A percentile compares a stretch with the other conserved stretches of the same genome.
phyloP scores from a whole-genome alignment of 768 basidiomycete genomes.

The Chiua virens region DNA sequence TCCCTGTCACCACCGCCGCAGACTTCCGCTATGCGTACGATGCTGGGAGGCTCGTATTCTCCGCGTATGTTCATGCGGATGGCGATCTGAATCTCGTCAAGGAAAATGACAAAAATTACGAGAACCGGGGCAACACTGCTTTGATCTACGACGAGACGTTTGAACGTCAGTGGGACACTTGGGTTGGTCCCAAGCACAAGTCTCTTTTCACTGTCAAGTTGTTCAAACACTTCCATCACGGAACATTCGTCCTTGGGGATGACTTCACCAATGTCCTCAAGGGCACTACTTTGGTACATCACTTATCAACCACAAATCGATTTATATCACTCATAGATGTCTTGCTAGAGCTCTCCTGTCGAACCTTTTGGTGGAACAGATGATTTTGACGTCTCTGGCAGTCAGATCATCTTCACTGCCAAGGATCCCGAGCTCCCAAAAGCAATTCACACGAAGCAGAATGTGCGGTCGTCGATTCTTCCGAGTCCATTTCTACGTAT shows the following conservation, averaged over 20 bases:
- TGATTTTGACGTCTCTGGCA: constrained; percentile 73
- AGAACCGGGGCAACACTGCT: constrained; percentile 71
- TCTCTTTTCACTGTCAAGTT: constrained; percentile 74
- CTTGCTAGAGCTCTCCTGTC: constrained; percentile 62
- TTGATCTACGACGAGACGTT: constrained; percentile 67
- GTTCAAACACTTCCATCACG: constrained; percentile 35
- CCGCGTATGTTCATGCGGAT: constrained; percentile 78
- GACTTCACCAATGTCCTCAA: constrained; percentile 60
- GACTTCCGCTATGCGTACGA: constrained; percentile 67
- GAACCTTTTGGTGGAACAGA: constrained; percentile 86
- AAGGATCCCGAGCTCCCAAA: constrained; percentile 78
- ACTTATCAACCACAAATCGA: not conserved
- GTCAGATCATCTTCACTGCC: constrained; percentile 77
- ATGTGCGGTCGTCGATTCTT: constrained; percentile 43
- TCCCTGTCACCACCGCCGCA: constrained; percentile 64
- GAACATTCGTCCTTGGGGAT: constrained; percentile 52
- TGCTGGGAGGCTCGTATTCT: constrained; percentile 76
- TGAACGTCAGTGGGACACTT: constrained; percentile 79
- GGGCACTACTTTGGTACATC: constrained; percentile 67
- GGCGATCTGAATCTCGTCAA: constrained; percentile 67
- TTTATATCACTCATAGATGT: not conserved
- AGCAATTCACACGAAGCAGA: constrained; percentile 88
- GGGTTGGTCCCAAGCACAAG: constrained; percentile 69
- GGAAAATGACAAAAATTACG: constrained; percentile 69
- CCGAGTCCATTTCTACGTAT: not conserved